Base-by-base conservation (phyloP, 2,329 filamentous ascomycete genomes). In the Fusarium sp. region DNA sequence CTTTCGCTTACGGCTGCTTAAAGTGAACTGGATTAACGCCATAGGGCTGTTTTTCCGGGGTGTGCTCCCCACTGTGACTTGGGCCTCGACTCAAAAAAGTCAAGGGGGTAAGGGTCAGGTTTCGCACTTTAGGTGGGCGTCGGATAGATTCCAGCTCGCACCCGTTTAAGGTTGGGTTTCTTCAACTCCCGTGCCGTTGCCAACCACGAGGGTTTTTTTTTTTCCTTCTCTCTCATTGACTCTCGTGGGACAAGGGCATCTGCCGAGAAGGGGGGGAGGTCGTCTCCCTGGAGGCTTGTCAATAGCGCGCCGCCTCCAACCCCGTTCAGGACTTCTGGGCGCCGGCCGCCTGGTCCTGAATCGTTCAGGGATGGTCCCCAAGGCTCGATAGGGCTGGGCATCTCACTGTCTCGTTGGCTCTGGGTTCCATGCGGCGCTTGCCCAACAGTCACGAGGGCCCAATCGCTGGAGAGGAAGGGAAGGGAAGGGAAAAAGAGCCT, bases 21-120 rank as follows among this genome's bases (percentile, higher is more conserved):
- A 40, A 50, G 40, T n/a, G 38, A 40, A 45, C 50, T 47, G 50
- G 64, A 35, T 54, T 27, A 62, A 54, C 45, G 38, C 45, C 58
- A 52, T 66, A 66, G 58, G 65, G 65, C 65, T 66, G 65, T 32
- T 66, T 66, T 56, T 66, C 56, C 15, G 56, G 33, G 52, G 32
- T 57, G 52, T 10, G 9, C 33, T 58, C 30, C 40, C 33, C 64
- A 15, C 33, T 66, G 56, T 45, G 30, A 27, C 30, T 57, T 32
- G 37, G 35, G 35, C 37, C 57, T 58, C 54, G 54, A 37, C 32
- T 35, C 20, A 47, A 32, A 32, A 32, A 32, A 47, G 43, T 37
- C 15, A 37, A 60, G 33, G 35, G 35, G 33, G 35, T 37, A 35
- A 32, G 30, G 57, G 27, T 40, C 56, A 20, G n/a, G 22, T n/a